Base-by-base conservation (phyloP, 805 yeast genomes). In the Starmerella scarabaei region DNA sequence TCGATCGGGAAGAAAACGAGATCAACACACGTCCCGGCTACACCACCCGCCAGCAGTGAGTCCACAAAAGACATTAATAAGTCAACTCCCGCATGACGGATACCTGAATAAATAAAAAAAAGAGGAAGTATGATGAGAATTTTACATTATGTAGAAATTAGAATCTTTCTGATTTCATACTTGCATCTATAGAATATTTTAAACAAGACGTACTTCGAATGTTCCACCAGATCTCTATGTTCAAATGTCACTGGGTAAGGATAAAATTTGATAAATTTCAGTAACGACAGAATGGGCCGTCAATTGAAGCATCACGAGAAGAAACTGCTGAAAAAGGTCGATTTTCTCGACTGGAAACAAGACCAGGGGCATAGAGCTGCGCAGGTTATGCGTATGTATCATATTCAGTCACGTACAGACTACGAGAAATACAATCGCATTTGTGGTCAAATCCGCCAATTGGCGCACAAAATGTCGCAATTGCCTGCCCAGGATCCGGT, bases 21-120 rank as follows among this genome's bases (percentile, higher is more conserved):
- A 62, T 91, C 99, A 1, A 96, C 86, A 5, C 93, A 77, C 2
- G 95, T 91, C 14, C 99, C 99, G 5, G 98, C 95, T 43, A 91
- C 77, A 6, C 82, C 98, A 29, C 98, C 98, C 54, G 55, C 46
- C 11, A 46, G 34, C 16, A 53, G 47, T 31, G 55, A 50, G 26
- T 37, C 44, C 30, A 36, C 30, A 29, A 36, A 36, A 30, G 34
- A 32, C 48, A 41, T 43, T n/a, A n/a, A n/a, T n/a, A n/a, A n/a
- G n/a, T n/a, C n/a, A n/a, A n/a, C n/a, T n/a, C n/a, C n/a, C n/a
- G n/a, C n/a, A n/a, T n/a, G n/a, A n/a, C n/a, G n/a, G n/a, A n/a
- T n/a, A n/a, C n/a, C n/a, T n/a, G n/a, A n/a, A n/a, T n/a, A n/a
- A n/a, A n/a, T n/a, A n/a, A n/a, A n/a, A n/a, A n/a, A n/a, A n/a